Evolutionary conservation across 805 yeast species (phyloP).

Genomic region (Cyberlindnera xylosilytica): DNA sequence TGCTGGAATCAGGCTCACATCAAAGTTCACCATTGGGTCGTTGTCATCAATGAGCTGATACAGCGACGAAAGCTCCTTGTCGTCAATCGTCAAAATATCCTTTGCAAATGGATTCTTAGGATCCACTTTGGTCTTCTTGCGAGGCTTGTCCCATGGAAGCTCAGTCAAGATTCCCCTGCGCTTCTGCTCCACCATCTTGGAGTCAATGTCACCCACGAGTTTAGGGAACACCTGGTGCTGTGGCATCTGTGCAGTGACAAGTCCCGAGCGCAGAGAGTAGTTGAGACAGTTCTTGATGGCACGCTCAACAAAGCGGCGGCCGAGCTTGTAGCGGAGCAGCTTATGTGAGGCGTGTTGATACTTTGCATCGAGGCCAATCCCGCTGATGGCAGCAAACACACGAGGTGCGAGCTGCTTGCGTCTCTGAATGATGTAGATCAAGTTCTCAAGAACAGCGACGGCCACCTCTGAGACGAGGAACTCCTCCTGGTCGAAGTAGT

Average conservation of each 20-base stretch:
- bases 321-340: constrained; percentile 44
- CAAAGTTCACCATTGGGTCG: constrained; percentile 63
- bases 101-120: constrained; percentile 30
- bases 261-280: constrained; percentile 36
- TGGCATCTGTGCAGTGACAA: constrained; percentile 24
- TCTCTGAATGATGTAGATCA: constrained; percentile 58
- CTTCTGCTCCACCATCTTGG: constrained; percentile 27
- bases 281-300: constrained; percentile 44
- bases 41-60: constrained; percentile 62
- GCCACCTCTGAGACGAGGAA: constrained; percentile 54
- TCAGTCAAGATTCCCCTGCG: constrained; percentile 25
- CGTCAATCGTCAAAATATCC: constrained; percentile 35
- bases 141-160: constrained; percentile 27
- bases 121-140: constrained; percentile 24
- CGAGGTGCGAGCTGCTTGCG: constrained; percentile 60
- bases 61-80: constrained; percentile 54
- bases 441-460: constrained; percentile 65
- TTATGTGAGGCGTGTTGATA: constrained; percentile 43
- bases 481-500: constrained; percentile 52
- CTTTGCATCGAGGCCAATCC: constrained; percentile 57
- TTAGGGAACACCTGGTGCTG: constrained; percentile 19
- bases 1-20: constrained; percentile 64
- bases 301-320: constrained; percentile 63
- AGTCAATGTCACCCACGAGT: constrained; percentile 21
- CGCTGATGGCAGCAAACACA: constrained; percentile 56